These are phyloP conservation scores for Pyrenula aspistea DNA, from an alignment of 495 filamentous ascomycete species.

Conservation along the genomic window DNA sequence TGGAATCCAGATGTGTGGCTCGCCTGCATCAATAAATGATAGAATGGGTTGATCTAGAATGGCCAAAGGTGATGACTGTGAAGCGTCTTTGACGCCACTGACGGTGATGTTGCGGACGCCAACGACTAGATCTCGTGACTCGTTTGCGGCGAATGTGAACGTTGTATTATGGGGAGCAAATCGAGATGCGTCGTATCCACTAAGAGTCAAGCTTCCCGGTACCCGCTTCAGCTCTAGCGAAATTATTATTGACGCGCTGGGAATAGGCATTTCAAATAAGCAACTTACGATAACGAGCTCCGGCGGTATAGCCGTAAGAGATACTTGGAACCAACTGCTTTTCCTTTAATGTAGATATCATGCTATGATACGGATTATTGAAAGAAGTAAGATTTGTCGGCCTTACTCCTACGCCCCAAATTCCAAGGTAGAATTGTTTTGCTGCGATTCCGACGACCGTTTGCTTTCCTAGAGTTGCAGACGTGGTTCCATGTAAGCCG, in stretches of 20 bases:
- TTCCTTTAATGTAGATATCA: conserved; percentile 32
- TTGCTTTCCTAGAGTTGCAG: conserved; percentile 31
- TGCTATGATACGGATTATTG: conserved; percentile 31
- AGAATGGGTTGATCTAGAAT: conserved; percentile 9
- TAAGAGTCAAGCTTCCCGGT: conserved; percentile 40
- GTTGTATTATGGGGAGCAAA: conserved; percentile 40
- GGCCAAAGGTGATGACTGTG: conserved; percentile 32
- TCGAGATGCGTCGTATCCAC: conserved; percentile 40
- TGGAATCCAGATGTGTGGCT: conserved; percentile 46
- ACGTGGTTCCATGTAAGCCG: conserved; percentile 23
- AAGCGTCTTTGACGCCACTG: neutral
- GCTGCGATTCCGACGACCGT: conserved; percentile 30
- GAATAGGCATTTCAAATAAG: conserved; percentile 5
- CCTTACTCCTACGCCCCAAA: conserved; percentile 37
- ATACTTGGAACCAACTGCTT: conserved; percentile 35
- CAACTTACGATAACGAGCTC: conserved; percentile 37
- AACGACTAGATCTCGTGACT: conserved; percentile 36
- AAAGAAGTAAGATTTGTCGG: conserved; percentile 33
- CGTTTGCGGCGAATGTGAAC: conserved; percentile 32
- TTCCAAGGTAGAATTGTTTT: conserved; percentile 35
- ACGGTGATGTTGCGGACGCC: conserved; percentile 32
- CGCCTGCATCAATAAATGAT: conserved; percentile 38
- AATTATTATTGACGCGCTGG: neutral
- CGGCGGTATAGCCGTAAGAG: conserved; percentile 45
- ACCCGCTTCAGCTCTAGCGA: conserved; percentile 23